Evolutionary conservation across 495 filamentous ascomycete species (phyloP), one percentile per base, ranked within the genome.

Genomic region (Neurospora tetrasperma): DNA sequence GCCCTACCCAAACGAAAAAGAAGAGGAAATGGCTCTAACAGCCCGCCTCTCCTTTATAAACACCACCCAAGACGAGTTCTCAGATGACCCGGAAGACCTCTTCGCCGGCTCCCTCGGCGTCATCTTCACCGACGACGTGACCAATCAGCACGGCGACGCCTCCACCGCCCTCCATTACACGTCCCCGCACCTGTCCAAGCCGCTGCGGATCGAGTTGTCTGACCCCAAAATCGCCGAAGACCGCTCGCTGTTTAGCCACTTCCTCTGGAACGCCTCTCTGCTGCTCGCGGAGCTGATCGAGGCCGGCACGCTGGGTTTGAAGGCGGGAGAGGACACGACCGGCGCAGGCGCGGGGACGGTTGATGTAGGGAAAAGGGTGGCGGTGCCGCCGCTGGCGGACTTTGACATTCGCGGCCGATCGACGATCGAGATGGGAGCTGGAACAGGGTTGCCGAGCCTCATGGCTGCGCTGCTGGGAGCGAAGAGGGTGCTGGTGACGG

Each of bases 261-360:
- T 92, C 79, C 81, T 97, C 7, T 97, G 94, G 94, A 96, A 95
- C 79, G 85, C 92, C n/a, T 89, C 86, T 0, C 82, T 95, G 75
- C 83, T 90, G 71, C 84, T 94, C 68, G 91, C 91, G 1, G 91
- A 92, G 78, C 83, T 90, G 14, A 82, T 96, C 11, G 89, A 92
- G 76, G 82, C 80, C 5, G 80, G 79, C 23, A 78, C 81, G 8
- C 77, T 85, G 3, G 71, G 73, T 3, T 4, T 81, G 14, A 42
- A 74, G 38, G 79, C 41, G 27, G 54, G 54, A 14, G 54, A 14
- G 31, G 54, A 62, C 23, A 31, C 54, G 5, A 16, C 41, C 12
- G 54, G 42, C 3, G 23, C 39, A 20, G 46, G 27, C 79, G 68
- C 66, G 70, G 9, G 70, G 59, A n/a, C 40, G 66, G 44, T 40